Base-by-base conservation (phyloP, 345 rosid genomes). In the Ricinus communis region DNA sequence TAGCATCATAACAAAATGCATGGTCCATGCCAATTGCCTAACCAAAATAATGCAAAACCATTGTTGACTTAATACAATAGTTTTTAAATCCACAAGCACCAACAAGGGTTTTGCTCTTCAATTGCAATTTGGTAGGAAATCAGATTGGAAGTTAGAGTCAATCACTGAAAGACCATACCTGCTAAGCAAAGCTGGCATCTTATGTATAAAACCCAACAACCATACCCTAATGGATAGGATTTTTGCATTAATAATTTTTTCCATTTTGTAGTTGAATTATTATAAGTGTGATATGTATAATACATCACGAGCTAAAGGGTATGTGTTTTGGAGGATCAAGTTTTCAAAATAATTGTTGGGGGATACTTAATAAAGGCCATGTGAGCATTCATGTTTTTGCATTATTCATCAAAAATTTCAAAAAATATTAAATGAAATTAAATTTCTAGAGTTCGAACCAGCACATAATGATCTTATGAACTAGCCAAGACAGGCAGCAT, bases 101-200 rank as follows among this genome's bases (percentile, higher is more conserved):
- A 8, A 33, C 43, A n/a, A 28, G 53, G 19, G 40, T 14, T 41
- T 10, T 0, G 7, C 30, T 59, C 31, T 27, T 58, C 16, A 49
- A 49, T 47, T 31, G 7, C 51, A 40, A 69, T 73, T 54, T 62
- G 73, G 62, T 67, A 24, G 65, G 66, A 62, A 33, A 55, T 60
- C 25, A 38, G 53, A 61, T 49, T 63, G 57, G 58, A 53, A 24
- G 58, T 36, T 56, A 58, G 57, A 30, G 11, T 30, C 63, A 56
- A 54, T 13, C 62, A 58, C 28, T 45, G 41, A 13, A 3, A 43
- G 21, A 8, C 71, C 45, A 55, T 16, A 66, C 67, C 69, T 54
- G 36, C 51, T 24, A 10, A 55, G 30, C 38, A 71, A 59, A 68
- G 76, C 80, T 80, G 80, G 73, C 80, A 65, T 50, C 45, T 19